These are phyloP conservation scores for Parastagonospora nodorum DNA, from an alignment of 2,329 filamentous ascomycete genomes.

Conservation along the genomic window DNA sequence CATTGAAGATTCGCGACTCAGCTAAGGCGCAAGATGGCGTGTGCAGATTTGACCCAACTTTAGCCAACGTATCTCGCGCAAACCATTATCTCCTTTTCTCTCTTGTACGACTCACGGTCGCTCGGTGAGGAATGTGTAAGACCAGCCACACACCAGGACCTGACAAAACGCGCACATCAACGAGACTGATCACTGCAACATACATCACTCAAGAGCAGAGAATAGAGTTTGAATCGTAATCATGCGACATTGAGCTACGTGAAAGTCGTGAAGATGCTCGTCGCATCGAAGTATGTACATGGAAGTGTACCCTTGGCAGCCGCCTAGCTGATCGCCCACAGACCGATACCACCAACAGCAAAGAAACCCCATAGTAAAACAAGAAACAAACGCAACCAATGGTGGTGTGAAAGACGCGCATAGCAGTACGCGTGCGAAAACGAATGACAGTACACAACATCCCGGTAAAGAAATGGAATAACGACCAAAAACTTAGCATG, in stretches of 20 bases:
- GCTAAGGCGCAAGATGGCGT: too few relatives aligned
- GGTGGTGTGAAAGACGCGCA: constrained; percentile 1
- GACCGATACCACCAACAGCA: not conserved
- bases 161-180: too few relatives aligned
- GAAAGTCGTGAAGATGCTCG: not conserved
- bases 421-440: not conserved
- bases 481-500: constrained; percentile 4
- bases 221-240: too few relatives aligned
- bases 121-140: too few relatives aligned
- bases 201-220: too few relatives aligned
- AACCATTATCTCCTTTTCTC: too few relatives aligned
- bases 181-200: too few relatives aligned
- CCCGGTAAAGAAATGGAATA: not conserved
- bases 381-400: not conserved
- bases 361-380: constrained; percentile 1
- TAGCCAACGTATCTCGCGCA: too few relatives aligned
- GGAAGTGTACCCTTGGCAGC: not conserved
- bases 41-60: too few relatives aligned
- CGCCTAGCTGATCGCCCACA: constrained; percentile 3
- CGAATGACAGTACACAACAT: constrained; percentile 4
- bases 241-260: not conserved
- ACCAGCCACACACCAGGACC: too few relatives aligned
- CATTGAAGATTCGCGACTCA: too few relatives aligned
- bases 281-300: constrained; percentile 7
- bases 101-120: too few relatives aligned